A percentile compares a stretch with the other conserved stretches of the same genome.
Evolutionary conservation across 179 eudicot genomes (phyloP).

Genomic region (Gypsophila paniculata): DNA sequence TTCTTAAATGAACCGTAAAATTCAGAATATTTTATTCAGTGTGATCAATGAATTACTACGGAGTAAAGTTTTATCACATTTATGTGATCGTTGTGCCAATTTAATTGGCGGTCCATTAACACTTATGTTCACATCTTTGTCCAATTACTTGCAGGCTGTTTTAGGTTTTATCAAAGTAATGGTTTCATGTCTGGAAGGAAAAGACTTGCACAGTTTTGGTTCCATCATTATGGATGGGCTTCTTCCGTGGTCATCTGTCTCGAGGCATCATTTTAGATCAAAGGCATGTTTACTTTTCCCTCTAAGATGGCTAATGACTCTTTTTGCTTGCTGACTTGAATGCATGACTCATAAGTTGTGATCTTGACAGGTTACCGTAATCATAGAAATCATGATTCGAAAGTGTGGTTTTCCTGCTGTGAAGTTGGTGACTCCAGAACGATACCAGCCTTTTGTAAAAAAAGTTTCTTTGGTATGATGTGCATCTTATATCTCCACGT

Average conservation of each 20-base stretch:
- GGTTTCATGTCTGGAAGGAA: constrained; percentile 55
- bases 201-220: constrained; percentile 57
- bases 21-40: neutral
- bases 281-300: constrained; percentile 37
- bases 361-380: constrained; percentile 58
- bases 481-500: constrained; percentile 3
- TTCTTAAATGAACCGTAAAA: neutral
- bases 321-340: neutral
- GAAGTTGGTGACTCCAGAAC: constrained; percentile 53
- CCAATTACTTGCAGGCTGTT: constrained; percentile 48
- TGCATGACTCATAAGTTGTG: constrained; percentile 17
- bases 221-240: constrained; percentile 56
- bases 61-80: neutral
- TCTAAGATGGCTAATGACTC: constrained; percentile 1
- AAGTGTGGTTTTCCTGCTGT: constrained; percentile 68
- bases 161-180: constrained; percentile 87
- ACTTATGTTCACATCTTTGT: constrained; percentile 1
- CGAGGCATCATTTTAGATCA: constrained; percentile 80
- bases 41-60: neutral
- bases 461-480: constrained; percentile 52
- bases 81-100: neutral
- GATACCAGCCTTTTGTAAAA: constrained; percentile 54
- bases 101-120: neutral
- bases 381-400: constrained; percentile 78
- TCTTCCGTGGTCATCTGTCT: constrained; percentile 80